These are phyloP conservation scores for Corymbia calophylla DNA, from an alignment of 441 rosid species.

Conservation along the genomic window DNA sequence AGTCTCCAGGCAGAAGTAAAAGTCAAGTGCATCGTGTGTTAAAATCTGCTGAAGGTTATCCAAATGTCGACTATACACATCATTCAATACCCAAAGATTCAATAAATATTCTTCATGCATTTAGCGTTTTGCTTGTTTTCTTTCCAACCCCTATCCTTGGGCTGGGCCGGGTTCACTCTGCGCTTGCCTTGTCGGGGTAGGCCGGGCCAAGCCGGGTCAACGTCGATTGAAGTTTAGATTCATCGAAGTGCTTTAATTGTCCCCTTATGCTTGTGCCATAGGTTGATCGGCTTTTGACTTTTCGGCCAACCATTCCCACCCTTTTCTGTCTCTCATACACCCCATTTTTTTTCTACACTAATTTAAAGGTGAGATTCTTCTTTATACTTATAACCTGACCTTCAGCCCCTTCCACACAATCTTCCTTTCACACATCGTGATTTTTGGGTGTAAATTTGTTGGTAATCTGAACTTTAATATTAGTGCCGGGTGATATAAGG, in stretches of 20 bases:
- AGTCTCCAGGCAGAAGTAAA: accelerated
- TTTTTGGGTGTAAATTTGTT: too few species aligned
- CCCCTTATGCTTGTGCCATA: accelerated
- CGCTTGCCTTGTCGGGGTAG: accelerated
- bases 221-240: background rate
- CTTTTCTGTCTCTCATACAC: too few species aligned
- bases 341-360: too few species aligned
- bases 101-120: background rate
- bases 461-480: too few species aligned
- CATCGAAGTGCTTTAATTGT: background rate
- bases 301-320: too few species aligned
- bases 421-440: too few species aligned
- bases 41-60: too few species aligned
- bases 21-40: background rate
- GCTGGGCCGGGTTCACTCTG: background rate
- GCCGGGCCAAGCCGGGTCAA: background rate
- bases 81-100: accelerated
- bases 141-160: accelerated
- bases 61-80: accelerated
- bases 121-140: background rate
- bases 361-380: too few species aligned
- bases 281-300: too few species aligned
- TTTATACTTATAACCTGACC: too few species aligned
- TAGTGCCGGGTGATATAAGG: too few species aligned
- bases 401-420: too few species aligned